Conservation (phyloP, 2,329 filamentous ascomycete genomes). For the Salinomyces thailandicus region DNA sequence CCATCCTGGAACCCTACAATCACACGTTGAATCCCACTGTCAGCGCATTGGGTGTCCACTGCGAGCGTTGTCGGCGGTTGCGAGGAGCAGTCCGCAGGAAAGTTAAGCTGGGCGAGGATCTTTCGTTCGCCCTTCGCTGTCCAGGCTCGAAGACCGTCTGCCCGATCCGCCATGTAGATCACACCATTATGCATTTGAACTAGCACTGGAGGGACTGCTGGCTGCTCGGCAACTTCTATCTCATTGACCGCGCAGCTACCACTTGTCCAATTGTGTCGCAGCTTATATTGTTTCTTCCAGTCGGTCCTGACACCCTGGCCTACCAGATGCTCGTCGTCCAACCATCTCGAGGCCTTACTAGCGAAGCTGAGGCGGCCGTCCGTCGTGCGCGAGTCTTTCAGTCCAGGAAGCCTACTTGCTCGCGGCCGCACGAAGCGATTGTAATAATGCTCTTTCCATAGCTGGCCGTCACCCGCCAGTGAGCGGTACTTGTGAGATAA, state of each 20-base stretch:
- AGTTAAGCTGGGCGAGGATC: slow-evolving; percentile 43
- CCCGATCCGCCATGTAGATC: slow-evolving; percentile 63
- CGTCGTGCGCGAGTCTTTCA: slow-evolving; percentile 35
- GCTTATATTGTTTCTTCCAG: slow-evolving; percentile 82
- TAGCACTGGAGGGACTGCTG: slow-evolving; percentile 51
- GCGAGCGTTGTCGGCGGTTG: slow-evolving; percentile 51
- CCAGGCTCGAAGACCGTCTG: slow-evolving; percentile 68
- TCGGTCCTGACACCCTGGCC: slow-evolving; percentile 45
- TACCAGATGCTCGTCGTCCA: slow-evolving; percentile 50
- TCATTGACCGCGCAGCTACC: slow-evolving; percentile 74
- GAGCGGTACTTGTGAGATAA: slow-evolving; percentile 66
- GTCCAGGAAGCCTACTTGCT: slow-evolving; percentile 62
- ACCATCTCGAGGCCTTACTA: slow-evolving; percentile 49
- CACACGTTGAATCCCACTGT: slow-evolving; percentile 31
- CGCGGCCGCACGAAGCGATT: slow-evolving; percentile 74
- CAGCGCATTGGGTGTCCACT: slow-evolving; percentile 41
- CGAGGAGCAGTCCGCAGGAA: not conserved
- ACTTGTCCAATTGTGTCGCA: slow-evolving; percentile 82
- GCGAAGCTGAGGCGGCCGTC: slow-evolving; percentile 39
- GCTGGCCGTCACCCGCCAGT: slow-evolving; percentile 68
- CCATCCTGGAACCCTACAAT: slow-evolving; percentile 63
- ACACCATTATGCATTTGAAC: slow-evolving; percentile 69
- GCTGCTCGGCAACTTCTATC: slow-evolving; percentile 50
- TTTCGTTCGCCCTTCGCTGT: slow-evolving; percentile 50
- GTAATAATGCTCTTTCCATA: slow-evolving; percentile 89